These are phyloP conservation scores for Ajuga reptans DNA, from an alignment of 305 asterid genomes.

Conservation along the genomic window DNA sequence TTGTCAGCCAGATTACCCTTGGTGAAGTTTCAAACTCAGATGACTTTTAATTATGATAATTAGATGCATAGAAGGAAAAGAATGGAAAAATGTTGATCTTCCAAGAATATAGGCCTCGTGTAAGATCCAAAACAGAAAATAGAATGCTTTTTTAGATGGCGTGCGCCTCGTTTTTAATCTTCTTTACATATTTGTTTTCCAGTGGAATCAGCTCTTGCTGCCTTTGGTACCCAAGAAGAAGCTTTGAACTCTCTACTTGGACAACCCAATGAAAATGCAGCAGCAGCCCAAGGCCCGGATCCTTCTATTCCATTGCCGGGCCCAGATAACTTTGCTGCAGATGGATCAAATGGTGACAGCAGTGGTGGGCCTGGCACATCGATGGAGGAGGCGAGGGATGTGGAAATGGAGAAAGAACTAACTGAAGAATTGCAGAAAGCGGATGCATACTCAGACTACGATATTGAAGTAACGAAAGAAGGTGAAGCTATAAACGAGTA, in stretches of 20 bases:
- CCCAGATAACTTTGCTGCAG: slow-evolving; percentile 16
- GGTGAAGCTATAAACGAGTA: slow-evolving; percentile 85
- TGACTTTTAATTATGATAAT: not conserved
- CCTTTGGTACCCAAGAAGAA: slow-evolving; percentile 36
- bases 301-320: slow-evolving; percentile 15
- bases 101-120: not conserved
- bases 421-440: slow-evolving; percentile 53
- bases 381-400: slow-evolving; percentile 35
- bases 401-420: slow-evolving; percentile 74
- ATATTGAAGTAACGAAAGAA: slow-evolving; percentile 66
- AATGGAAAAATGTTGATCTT: not conserved
- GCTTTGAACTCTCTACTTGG: slow-evolving; percentile 37
- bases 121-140: too few species aligned
- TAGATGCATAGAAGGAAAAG: not conserved
- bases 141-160: not conserved
- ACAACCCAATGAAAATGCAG: slow-evolving; percentile 23
- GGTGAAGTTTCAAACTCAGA: too few species aligned
- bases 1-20: not conserved
- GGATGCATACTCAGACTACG: slow-evolving; percentile 80
- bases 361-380: slow-evolving; percentile 22
- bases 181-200: slow-evolving; percentile 10
- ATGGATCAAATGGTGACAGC: slow-evolving; percentile 25
- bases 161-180: not conserved
- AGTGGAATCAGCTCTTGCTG: slow-evolving; percentile 53
- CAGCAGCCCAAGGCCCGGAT: not conserved